These are phyloP conservation scores for Blepharisma undulans DNA, from an alignment of 169 alveolate genomes.

Conservation along the genomic window DNA sequence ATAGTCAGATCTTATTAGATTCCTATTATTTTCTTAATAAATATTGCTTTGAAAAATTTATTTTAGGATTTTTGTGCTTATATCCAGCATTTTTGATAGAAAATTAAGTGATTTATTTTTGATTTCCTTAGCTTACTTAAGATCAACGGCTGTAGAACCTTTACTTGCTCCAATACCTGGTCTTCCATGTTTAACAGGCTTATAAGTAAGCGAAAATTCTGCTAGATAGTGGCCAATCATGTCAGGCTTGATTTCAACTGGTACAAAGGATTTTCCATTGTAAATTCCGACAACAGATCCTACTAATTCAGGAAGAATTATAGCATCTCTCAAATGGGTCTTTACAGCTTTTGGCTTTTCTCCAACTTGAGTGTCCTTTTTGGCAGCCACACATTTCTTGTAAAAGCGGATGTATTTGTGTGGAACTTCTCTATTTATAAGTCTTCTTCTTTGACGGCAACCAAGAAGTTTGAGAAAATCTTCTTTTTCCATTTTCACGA, in stretches of 20 bases:
- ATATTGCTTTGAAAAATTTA: no score
- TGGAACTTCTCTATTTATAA: slow-evolving; percentile 83
- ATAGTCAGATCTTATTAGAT: background rate
- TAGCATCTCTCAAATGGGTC: slow-evolving; percentile 92
- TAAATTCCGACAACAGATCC: slow-evolving; percentile 97
- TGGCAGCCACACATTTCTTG: slow-evolving; percentile 69
- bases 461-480: slow-evolving; percentile 92
- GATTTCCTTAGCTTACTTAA: slow-evolving; percentile 70
- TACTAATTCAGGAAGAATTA: slow-evolving; percentile 96
- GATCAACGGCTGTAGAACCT: slow-evolving; percentile 94
- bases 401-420: slow-evolving; percentile 77
- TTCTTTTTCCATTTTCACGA: slow-evolving; percentile 90
- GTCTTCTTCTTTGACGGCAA: slow-evolving; percentile 97
- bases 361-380: slow-evolving; percentile 86
- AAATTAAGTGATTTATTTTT: background rate
- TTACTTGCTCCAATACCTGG: slow-evolving; percentile 98
- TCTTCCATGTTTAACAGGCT: slow-evolving; percentile 98
- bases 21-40: background rate
- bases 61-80: background rate
- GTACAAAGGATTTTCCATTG: slow-evolving; percentile 96
- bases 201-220: slow-evolving; percentile 98
- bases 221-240: slow-evolving; percentile 99
- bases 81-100: background rate
- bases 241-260: slow-evolving; percentile 98
- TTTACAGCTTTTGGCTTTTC: slow-evolving; percentile 98